phyloP scores from a whole-genome alignment of 352 stramenopile genomes.

The Globisporangium takayamanum region DNA sequence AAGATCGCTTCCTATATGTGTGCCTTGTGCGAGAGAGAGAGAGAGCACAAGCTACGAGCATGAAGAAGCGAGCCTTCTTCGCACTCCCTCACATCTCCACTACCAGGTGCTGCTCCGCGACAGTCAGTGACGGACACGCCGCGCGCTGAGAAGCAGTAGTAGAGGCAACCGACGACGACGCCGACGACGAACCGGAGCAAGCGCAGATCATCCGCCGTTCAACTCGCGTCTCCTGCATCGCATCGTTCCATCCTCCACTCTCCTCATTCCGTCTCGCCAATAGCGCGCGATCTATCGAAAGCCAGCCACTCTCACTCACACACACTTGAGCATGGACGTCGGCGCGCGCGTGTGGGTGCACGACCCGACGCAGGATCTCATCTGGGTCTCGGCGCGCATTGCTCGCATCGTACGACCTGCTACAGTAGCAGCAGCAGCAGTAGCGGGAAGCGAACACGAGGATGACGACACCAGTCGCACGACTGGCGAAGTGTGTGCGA shows the following conservation, averaged over 20 bases:
- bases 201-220: background rate
- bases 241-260: background rate
- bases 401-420: slow-evolving; percentile 10
- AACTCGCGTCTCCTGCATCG: background rate
- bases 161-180: no score
- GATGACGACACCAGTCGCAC: background rate
- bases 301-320: background rate
- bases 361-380: slow-evolving; percentile 35
- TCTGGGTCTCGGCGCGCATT: slow-evolving; percentile 59
- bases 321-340: slow-evolving; percentile 47
- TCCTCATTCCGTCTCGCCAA: background rate
- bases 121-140: no score
- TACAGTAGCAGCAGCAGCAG: background rate
- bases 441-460: background rate
- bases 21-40: no score
- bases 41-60: no score
- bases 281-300: background rate
- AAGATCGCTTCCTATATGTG: no score
- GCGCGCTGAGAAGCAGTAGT: no score
- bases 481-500: background rate
- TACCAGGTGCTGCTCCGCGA: no score
- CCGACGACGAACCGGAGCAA: no score
- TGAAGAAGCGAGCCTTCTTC: no score
- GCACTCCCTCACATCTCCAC: no score
- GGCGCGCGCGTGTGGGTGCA: slow-evolving; percentile 66